Percentiles rank a stretch among this genome's conserved stretches.
These are phyloP conservation scores for Exophiala sp. DNA, from an alignment of 2,329 filamentous ascomycete species.

Conservation along the genomic window DNA sequence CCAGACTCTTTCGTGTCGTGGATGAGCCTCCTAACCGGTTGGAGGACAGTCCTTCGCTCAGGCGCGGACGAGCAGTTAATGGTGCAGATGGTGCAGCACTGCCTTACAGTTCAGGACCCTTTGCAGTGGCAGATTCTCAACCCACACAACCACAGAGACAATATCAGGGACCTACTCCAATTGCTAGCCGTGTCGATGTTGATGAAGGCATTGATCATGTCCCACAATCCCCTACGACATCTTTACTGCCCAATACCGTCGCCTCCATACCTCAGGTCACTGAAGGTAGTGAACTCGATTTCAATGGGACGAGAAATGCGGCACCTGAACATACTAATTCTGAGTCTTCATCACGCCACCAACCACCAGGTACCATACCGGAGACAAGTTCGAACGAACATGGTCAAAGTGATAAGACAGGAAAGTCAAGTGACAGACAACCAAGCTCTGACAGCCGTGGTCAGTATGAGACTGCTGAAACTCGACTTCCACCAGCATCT, in stretches of 20 bases:
- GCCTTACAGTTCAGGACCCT: conserved; percentile 12
- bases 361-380: conserved; percentile 16
- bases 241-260: background rate
- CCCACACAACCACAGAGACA: conserved; percentile 12
- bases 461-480: conserved; percentile 24
- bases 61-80: conserved; percentile 6
- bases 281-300: background rate
- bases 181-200: conserved; percentile 7
- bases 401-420: background rate
- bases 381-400: conserved; percentile 23
- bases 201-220: conserved; percentile 21
- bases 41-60: conserved; percentile 20
- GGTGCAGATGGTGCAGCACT: background rate
- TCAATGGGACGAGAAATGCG: background rate
- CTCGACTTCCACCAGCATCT: conserved; percentile 11
- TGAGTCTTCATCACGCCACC: conserved; percentile 2
- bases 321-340: background rate
- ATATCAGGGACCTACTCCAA: background rate
- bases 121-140: conserved; percentile 26
- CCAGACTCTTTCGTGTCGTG: conserved; percentile 19
- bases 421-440: background rate
- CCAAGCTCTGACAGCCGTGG: conserved; percentile 2
- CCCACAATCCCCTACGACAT: conserved; percentile 20
- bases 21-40: conserved; percentile 5
- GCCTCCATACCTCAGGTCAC: background rate